A percentile compares a stretch with the other conserved stretches of the same genome.
phyloP scores from a whole-genome alignment of 225 moss, liverwort and hornwort species.

The Polytrichum formosum region DNA sequence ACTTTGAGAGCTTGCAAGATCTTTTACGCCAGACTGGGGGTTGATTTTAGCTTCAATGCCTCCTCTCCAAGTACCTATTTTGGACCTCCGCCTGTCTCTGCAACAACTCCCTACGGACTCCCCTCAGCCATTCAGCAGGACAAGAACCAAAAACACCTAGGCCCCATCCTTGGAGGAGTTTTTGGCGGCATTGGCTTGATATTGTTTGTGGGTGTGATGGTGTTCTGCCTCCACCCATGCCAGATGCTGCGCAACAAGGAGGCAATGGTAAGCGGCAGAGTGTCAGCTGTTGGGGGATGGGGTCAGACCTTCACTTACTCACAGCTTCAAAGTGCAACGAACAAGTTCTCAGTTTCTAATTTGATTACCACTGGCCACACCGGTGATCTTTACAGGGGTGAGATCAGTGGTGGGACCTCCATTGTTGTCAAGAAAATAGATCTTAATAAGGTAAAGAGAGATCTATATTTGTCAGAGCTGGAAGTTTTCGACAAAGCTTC shows the following conservation, averaged over 20 bases:
- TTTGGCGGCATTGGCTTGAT: slow-evolving; percentile 65
- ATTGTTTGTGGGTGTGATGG: slow-evolving; percentile 54
- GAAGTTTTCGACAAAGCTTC: slow-evolving; percentile 77
- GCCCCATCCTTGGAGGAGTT: slow-evolving; percentile 66
- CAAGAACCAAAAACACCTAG: slow-evolving; percentile 27
- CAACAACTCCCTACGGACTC: slow-evolving; percentile 21
- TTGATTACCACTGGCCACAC: slow-evolving; percentile 77
- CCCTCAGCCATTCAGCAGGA: slow-evolving; percentile 11
- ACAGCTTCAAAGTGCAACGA: slow-evolving; percentile 69
- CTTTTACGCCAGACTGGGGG: slow-evolving; percentile 37
- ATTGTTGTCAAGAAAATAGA: slow-evolving; percentile 88
- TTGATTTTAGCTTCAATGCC: slow-evolving; percentile 45
- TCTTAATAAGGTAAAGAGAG: slow-evolving; percentile 65
- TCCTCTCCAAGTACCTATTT: slow-evolving; percentile 17
- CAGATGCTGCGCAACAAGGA: slow-evolving; percentile 51
- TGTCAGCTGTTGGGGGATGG: slow-evolving; percentile 49
- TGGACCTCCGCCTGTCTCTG: slow-evolving; percentile 15
- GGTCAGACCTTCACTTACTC: slow-evolving; percentile 77
- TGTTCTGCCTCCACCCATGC: slow-evolving; percentile 65
- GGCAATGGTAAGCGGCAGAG: slow-evolving; percentile 45
- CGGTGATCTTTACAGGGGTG: slow-evolving; percentile 83
- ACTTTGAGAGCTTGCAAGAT: slow-evolving; percentile 22
- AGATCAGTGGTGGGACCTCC: slow-evolving; percentile 48
- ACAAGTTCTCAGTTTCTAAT: slow-evolving; percentile 69
- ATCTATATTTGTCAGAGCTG: slow-evolving; percentile 71